Conservation (phyloP, 352 stramenopile species). For the Pythium rishiriense region DNA sequence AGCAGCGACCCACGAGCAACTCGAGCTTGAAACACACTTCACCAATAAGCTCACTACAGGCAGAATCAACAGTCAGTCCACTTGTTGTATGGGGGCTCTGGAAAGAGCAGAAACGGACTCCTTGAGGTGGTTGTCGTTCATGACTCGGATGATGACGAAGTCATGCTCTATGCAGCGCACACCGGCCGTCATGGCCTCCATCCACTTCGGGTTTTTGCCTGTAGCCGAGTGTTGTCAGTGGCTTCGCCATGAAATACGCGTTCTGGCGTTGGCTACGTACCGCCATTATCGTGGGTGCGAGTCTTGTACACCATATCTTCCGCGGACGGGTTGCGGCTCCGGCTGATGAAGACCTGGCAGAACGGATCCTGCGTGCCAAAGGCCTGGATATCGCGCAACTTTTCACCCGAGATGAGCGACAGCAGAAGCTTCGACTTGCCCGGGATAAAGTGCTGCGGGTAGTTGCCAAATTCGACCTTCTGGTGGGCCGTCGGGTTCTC, state of each 20-base stretch:
- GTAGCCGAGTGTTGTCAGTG: not conserved
- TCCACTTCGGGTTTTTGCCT: slow-evolving; percentile 80
- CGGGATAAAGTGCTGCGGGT: slow-evolving; percentile 75
- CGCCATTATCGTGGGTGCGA: slow-evolving; percentile 79
- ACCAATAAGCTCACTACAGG: slow-evolving; percentile 59
- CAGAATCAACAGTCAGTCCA: not conserved
- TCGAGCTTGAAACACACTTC: slow-evolving; percentile 70
- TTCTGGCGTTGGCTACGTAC: slow-evolving; percentile 20
- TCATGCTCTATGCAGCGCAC: slow-evolving; percentile 83
- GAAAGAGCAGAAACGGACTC: slow-evolving; percentile 41
- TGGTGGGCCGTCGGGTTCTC: slow-evolving; percentile 72
- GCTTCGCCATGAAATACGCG: not conserved
- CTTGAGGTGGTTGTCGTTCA: slow-evolving; percentile 80
- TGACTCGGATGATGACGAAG: slow-evolving; percentile 74
- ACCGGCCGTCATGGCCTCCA: slow-evolving; percentile 56
- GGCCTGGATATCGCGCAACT: slow-evolving; percentile 73
- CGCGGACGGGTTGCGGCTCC: slow-evolving; percentile 32
- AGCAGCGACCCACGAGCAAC: slow-evolving; percentile 58
- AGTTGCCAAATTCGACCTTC: slow-evolving; percentile 66
- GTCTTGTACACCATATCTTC: slow-evolving; percentile 69
- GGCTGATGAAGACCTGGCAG: slow-evolving; percentile 72
- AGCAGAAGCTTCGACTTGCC: slow-evolving; percentile 73
- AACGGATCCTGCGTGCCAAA: slow-evolving; percentile 77
- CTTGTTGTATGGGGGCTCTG: not conserved
- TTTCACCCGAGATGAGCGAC: slow-evolving; percentile 64